Percentiles rank a stretch among this genome's conserved stretches.
phyloP scores from a whole-genome alignment of 176 grass and related monocot genomes.

The Secale cereale region DNA sequence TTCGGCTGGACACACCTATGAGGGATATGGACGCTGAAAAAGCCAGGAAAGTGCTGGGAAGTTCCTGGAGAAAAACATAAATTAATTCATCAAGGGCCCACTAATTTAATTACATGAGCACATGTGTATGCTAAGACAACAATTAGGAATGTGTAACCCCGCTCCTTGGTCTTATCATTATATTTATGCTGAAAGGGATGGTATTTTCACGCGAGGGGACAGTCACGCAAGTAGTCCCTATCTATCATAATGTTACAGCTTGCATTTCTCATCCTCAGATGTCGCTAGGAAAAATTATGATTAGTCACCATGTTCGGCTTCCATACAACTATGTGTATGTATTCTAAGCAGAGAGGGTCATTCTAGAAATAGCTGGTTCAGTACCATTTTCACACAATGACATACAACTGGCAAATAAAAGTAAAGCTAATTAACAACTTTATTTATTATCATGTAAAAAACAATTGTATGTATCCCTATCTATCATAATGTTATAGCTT shows the following conservation, averaged over 20 bases:
- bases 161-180: constrained; percentile 38
- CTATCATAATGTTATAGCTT: too few species aligned
- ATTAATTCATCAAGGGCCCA: background rate
- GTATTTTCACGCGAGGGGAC: background rate
- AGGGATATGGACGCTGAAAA: background rate
- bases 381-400: constrained; percentile 1
- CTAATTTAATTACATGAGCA: constrained; percentile 4
- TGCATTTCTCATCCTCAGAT: background rate
- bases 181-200: constrained; percentile 16
- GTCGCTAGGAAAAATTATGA: background rate
- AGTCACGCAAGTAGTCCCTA: background rate
- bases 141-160: background rate
- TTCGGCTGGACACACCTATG: background rate
- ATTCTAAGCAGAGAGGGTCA: background rate
- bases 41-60: background rate
- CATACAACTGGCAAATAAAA: background rate
- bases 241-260: constrained; percentile 18
- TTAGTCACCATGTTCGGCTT: background rate
- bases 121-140: background rate
- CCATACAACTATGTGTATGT: background rate
- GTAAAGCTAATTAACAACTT: background rate
- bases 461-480: too few species aligned
- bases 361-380: constrained; percentile 6
- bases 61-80: background rate
- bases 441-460: too few species aligned